These are phyloP conservation scores for Phialophora chinensis DNA, from an alignment of 2,329 filamentous ascomycete genomes.

Conservation along the genomic window DNA sequence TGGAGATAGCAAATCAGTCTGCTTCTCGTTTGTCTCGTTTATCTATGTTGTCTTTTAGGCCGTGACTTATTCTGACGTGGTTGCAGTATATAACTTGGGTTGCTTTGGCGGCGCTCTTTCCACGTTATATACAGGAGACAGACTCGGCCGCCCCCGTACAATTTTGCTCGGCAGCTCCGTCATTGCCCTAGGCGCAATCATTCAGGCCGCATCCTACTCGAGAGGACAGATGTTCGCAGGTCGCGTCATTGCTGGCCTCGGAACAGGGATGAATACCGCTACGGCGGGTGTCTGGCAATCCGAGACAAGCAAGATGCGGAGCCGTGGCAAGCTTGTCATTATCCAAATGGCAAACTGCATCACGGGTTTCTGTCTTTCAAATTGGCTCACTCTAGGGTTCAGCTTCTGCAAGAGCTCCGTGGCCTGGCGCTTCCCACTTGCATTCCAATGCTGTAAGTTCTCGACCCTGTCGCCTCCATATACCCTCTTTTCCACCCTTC, in stretches of 20 bases:
- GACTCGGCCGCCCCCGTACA: slow-evolving; percentile 52
- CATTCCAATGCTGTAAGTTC: slow-evolving; percentile 58
- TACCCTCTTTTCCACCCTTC: neutral
- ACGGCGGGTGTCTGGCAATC: slow-evolving; percentile 52
- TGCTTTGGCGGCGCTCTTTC: slow-evolving; percentile 58
- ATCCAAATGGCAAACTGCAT: slow-evolving; percentile 59
- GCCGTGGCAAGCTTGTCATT: slow-evolving; percentile 60
- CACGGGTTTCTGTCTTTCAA: slow-evolving; percentile 56
- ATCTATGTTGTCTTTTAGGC: neutral
- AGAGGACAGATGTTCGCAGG: slow-evolving; percentile 53
- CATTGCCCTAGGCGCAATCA: slow-evolving; percentile 53
- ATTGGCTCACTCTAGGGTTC: slow-evolving; percentile 59
- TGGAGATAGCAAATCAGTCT: too few relatives aligned
- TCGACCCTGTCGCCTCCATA: neutral
- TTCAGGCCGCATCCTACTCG: slow-evolving; percentile 50
- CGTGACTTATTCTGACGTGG: neutral
- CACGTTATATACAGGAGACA: slow-evolving; percentile 59
- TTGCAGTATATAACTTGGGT: slow-evolving; percentile 48
- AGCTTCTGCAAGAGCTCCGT: slow-evolving; percentile 57
- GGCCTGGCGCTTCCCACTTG: slow-evolving; percentile 64
- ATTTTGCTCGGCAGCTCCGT: slow-evolving; percentile 49
- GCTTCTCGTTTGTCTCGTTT: too few relatives aligned
- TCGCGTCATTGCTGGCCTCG: slow-evolving; percentile 53
- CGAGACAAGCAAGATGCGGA: slow-evolving; percentile 57
- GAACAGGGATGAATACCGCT: slow-evolving; percentile 43